Evolutionary conservation across 805 yeast species (phyloP), one percentile per base, ranked within the genome.

Genomic region (Ogataea trehalophila): DNA sequence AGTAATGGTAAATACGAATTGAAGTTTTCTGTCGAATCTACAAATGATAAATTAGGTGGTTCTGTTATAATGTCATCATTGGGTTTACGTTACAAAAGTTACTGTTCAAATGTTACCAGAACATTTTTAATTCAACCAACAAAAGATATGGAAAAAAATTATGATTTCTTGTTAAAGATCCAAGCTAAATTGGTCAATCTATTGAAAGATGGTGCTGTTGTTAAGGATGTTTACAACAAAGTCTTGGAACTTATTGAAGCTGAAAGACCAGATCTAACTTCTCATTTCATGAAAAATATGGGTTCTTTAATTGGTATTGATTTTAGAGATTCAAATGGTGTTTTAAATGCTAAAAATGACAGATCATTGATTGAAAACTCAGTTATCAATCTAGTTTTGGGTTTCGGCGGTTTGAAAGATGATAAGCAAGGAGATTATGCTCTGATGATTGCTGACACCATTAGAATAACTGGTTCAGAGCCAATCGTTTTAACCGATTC

Each of bases 281-380:
- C 70, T 23, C 71, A 78, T 57, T 85, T 90, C 55, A 75, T 90
- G 42, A 86, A 86, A 60, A 87, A 87, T 59, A 77, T 84, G 53
- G 98, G 98, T 45, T 87, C 94, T 78, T 73, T 87, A 48, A 83
- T 87, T 47, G 98, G 98, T 49, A 76, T 92, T 51, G 97, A 89
- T 60, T 88, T 87, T 61, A 78, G 95, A 67, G 97, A 90, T 65
- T 75, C 91, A 0, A 71, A 83, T 2, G 80, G 87, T 53, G 74
- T 89, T 16, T 70, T 92, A 45, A 87, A 85, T 60, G 74, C 79
- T 23, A 90, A 87, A 59, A 85, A 81, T 63, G 86, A 83, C 37
- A 74, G 92, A 55, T 68, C 64, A 20, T 69, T 92, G 43, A 75
- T 75, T 49, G 85, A 82, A 49, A 92, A 91, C 38, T 83, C 88